phyloP scores from a whole-genome alignment of 352 stramenopile species.

The Achlya hypogyna region DNA sequence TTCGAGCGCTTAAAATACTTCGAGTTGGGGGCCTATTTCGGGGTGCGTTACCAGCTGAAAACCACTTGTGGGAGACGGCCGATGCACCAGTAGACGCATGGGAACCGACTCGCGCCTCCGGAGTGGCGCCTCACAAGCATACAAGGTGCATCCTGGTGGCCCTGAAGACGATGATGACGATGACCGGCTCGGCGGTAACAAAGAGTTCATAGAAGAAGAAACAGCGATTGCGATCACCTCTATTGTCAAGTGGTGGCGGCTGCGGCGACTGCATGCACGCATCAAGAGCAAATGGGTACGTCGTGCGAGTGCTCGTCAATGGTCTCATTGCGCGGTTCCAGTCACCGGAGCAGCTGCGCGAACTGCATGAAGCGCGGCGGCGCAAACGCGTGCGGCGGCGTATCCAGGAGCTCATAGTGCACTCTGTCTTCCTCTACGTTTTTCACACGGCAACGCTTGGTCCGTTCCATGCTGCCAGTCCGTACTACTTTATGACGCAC shows the following conservation, averaged over 20 bases:
- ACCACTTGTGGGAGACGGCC: not conserved
- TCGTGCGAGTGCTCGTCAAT: not conserved
- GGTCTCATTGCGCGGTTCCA: not conserved
- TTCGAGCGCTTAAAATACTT: not conserved
- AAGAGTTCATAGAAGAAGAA: slow-evolving; percentile 9
- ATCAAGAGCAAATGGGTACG: slow-evolving; percentile 16
- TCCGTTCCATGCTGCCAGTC: slow-evolving; percentile 26
- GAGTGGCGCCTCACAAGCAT: not conserved
- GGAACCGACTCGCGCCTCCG: not conserved
- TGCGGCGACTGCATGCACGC: not conserved
- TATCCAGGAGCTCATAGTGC: slow-evolving; percentile 38
- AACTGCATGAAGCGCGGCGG: slow-evolving; percentile 19
- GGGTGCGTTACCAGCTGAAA: not conserved
- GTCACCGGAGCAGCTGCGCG: slow-evolving; percentile 1
- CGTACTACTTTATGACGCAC: slow-evolving; percentile 31
- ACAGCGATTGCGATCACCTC: not conserved
- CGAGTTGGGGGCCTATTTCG: not conserved
- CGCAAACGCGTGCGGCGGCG: slow-evolving; percentile 32
- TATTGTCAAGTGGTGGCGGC: slow-evolving; percentile 11
- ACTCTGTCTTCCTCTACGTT: slow-evolving; percentile 35
- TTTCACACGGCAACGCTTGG: slow-evolving; percentile 30
- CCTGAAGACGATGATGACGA: not conserved
- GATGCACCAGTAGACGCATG: not conserved
- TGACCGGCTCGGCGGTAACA: not conserved
- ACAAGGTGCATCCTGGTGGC: slow-evolving; percentile 10